A percentile compares a stretch with the other conserved stretches of the same genome.
Evolutionary conservation across 2,329 filamentous ascomycete species (phyloP).

Genomic region (Colletotrichum melonis): DNA sequence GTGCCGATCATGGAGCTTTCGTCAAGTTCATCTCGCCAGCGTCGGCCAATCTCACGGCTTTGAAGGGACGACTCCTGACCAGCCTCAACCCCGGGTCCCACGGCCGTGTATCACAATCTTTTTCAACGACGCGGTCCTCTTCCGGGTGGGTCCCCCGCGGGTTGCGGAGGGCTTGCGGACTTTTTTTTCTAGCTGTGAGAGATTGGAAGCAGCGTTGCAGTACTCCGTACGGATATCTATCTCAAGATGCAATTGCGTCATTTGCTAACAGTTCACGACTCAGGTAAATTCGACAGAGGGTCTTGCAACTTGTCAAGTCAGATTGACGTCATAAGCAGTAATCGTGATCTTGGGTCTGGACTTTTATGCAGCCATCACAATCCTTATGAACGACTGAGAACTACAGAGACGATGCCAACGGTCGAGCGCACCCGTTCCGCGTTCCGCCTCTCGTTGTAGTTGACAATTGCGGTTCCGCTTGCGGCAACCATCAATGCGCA

Average conservation of each 20-base stretch:
- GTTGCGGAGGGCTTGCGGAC: slow-evolving; percentile 13
- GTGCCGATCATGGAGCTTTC: slow-evolving; percentile 31
- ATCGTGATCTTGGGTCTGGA: not conserved
- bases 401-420: not conserved
- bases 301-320: not conserved
- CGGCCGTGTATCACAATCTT: slow-evolving; percentile 34
- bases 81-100: slow-evolving; percentile 27
- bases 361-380: not conserved
- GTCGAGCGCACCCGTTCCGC: not conserved
- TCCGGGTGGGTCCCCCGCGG: slow-evolving; percentile 21
- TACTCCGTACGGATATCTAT: not conserved
- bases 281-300: slow-evolving; percentile 14
- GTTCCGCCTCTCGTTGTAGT: not conserved
- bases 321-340: slow-evolving; percentile 12
- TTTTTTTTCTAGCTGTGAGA: slow-evolving; percentile 9
- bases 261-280: slow-evolving; percentile 15
- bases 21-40: slow-evolving; percentile 32
- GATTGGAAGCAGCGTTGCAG: slow-evolving; percentile 1
- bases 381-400: not conserved
- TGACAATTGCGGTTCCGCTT: not conserved
- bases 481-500: slow-evolving; percentile 14
- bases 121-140: slow-evolving; percentile 16
- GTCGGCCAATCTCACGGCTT: slow-evolving; percentile 7
- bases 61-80: not conserved
- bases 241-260: slow-evolving; percentile 16